These are phyloP conservation scores for Aspergillus aculeatus DNA, from an alignment of 2,329 filamentous ascomycete genomes.

Conservation along the genomic window DNA sequence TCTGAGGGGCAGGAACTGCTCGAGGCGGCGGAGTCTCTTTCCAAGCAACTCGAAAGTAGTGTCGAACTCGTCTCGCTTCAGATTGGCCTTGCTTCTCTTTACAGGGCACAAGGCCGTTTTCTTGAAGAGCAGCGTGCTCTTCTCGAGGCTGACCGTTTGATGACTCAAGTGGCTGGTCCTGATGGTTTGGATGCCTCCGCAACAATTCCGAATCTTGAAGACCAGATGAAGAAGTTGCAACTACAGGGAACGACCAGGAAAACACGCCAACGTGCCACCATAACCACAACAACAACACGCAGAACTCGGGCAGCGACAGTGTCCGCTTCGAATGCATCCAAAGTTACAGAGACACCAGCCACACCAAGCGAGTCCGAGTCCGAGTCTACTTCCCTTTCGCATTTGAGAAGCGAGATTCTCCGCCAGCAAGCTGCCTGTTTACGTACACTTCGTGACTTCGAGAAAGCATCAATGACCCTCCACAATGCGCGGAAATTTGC, in stretches of 20 bases:
- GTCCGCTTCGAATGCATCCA: slow-evolving; percentile 18
- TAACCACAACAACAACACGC: slow-evolving; percentile 14
- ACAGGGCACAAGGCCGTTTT: slow-evolving; percentile 48
- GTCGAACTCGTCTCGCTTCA: slow-evolving; percentile 53
- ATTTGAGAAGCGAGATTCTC: slow-evolving; percentile 50
- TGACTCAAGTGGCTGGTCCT: slow-evolving; percentile 43
- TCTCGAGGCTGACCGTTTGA: slow-evolving; percentile 47
- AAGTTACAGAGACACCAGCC: not conserved
- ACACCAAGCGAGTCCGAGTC: slow-evolving; percentile 31
- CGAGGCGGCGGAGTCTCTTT: slow-evolving; percentile 57
- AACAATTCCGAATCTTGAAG: slow-evolving; percentile 38
- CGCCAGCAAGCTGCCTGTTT: slow-evolving; percentile 52
- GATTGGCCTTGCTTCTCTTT: slow-evolving; percentile 45
- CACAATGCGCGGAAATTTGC: slow-evolving; percentile 34
- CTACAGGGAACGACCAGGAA: slow-evolving; percentile 31
- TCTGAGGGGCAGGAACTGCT: slow-evolving; percentile 57
- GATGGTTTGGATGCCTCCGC: slow-evolving; percentile 30
- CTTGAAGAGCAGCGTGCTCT: slow-evolving; percentile 52
- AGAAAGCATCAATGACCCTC: slow-evolving; percentile 58
- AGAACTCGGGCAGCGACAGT: slow-evolving; percentile 19
- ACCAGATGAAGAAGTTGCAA: slow-evolving; percentile 44
- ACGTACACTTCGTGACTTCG: slow-evolving; percentile 52
- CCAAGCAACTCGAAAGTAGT: slow-evolving; percentile 52
- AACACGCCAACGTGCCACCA: slow-evolving; percentile 28
- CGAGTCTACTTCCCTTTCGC: slow-evolving; percentile 41